Evolutionary conservation across 1,284 basidiomycete species (phyloP), one percentile per base, ranked within the genome.

Genomic region (Prillingera fragicola): DNA sequence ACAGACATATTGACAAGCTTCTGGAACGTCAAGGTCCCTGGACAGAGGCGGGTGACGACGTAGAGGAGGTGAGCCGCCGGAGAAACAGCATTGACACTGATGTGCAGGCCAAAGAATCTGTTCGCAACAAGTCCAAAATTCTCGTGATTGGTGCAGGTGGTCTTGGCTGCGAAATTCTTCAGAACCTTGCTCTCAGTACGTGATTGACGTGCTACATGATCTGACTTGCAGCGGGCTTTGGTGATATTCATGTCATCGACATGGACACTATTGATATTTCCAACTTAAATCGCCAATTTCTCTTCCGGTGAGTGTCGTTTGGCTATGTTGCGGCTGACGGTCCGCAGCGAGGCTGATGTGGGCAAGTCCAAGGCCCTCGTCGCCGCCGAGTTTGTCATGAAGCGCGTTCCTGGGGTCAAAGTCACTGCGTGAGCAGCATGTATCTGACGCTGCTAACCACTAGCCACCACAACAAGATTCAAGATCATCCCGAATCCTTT

Each of bases 191-290:
- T 19, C 73, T 96, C 54, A 67, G 70, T 73, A 28, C 41, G 71
- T 60, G 15, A 2, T 38, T 4, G 4, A 17, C 13, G 1, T n/a
- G 8, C 12, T 27, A 34, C n/a, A 17, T 15, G 1, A n/a, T 24
- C 44, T 48, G 38, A 54, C 43, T 40, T 56, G 19, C 57, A 73
- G 84, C 87, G 41, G 95, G 95, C 17, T 98, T 98, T 80, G 86
- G 85, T 66, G 85, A 98, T 63, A 95, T 98, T 52, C 89, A 98
- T 75, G 91, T 99, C 56, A 98, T 99, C 66, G 95, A 99, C 75
- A 98, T 99, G 94, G 95, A 99, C 75, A 97, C 94, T 5, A 99
- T 98, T 68, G 95, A 99, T 70, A 88, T 98, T 60, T 95, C 90
- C 62, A 99, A 99, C 65, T 77, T 99, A 57, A 99, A 99, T 72